These are phyloP conservation scores for Lachnellula occidentalis DNA, from an alignment of 2,329 filamentous ascomycete species.

Conservation along the genomic window DNA sequence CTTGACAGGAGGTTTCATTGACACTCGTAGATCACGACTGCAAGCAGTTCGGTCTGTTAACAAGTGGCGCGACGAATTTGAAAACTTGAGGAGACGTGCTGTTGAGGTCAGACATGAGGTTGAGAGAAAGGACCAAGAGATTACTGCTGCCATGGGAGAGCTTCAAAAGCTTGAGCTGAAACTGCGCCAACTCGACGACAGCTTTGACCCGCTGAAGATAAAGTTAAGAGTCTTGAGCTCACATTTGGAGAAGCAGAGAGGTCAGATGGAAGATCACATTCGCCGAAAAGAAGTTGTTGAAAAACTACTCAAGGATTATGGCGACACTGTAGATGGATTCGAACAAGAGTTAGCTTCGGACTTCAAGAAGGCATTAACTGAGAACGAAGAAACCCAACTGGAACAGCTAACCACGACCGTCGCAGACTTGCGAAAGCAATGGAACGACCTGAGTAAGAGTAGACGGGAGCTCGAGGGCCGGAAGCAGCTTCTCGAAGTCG, in stretches of 20 bases:
- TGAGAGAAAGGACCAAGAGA: constrained; percentile 78
- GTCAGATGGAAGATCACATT: constrained; percentile 66
- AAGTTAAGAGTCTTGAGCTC: constrained; percentile 72
- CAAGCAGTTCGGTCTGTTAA: constrained; percentile 73
- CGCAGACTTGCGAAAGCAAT: constrained; percentile 70
- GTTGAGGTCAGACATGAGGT: constrained; percentile 63
- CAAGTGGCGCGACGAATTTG: constrained; percentile 69
- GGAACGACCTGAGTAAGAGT: constrained; percentile 66
- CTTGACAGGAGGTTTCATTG: constrained; percentile 90
- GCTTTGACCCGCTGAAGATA: constrained; percentile 72
- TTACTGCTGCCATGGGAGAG: constrained; percentile 80
- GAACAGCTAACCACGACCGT: constrained; percentile 64
- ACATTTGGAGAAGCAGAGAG: constrained; percentile 67
- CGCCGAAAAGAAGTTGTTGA: constrained; percentile 63
- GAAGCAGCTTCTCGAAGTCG: constrained; percentile 79
- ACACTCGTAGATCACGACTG: constrained; percentile 79
- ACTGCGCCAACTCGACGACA: constrained; percentile 70
- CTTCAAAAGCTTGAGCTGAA: constrained; percentile 77
- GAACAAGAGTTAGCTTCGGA: constrained; percentile 77
- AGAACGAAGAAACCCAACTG: constrained; percentile 76
- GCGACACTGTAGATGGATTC: constrained; percentile 69
- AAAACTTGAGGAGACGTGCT: constrained; percentile 58
- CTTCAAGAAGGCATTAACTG: constrained; percentile 84
- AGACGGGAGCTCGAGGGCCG: constrained; percentile 73
- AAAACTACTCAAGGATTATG: constrained; percentile 67